Evolutionary conservation across 768 basidiomycete genomes (phyloP).

Genomic region (Pleurotus citrinopileatus): DNA sequence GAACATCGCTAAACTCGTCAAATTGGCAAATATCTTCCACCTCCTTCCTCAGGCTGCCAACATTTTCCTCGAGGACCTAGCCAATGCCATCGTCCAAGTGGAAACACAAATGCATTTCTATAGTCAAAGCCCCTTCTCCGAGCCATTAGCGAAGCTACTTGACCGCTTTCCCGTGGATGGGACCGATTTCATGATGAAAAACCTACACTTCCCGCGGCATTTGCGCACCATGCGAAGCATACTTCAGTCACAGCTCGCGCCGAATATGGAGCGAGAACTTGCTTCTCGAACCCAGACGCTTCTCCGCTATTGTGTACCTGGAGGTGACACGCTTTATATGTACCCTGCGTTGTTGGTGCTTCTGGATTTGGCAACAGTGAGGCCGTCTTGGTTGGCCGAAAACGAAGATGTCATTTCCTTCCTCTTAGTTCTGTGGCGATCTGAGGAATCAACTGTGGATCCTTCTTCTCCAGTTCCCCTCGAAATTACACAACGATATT

Average conservation of each 20-base stretch:
- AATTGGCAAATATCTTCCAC: conserved; percentile 97
- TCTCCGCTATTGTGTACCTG: conserved; percentile 47
- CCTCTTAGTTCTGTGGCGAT: conserved; percentile 71
- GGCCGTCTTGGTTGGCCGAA: conserved; percentile 70
- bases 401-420: conserved; percentile 67
- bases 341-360: conserved; percentile 75
- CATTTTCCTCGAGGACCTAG: conserved; percentile 85
- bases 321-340: conserved; percentile 46
- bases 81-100: conserved; percentile 85
- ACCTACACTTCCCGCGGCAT: conserved; percentile 75
- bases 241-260: conserved; percentile 75
- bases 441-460: conserved; percentile 43
- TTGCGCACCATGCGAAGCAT: conserved; percentile 84
- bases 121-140: conserved; percentile 86
- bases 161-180: conserved; percentile 88
- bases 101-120: conserved; percentile 92
- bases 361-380: conserved; percentile 66
- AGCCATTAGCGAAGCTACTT: conserved; percentile 87
- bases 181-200: conserved; percentile 77
- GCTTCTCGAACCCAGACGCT: conserved; percentile 56
- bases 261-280: conserved; percentile 68
- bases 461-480: conserved; percentile 34
- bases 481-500: conserved; percentile 57
- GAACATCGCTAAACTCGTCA: conserved; percentile 88
- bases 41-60: conserved; percentile 92